Conservation (phyloP, 2,329 filamentous ascomycete species). For the Alternaria novae-zelandiae region DNA sequence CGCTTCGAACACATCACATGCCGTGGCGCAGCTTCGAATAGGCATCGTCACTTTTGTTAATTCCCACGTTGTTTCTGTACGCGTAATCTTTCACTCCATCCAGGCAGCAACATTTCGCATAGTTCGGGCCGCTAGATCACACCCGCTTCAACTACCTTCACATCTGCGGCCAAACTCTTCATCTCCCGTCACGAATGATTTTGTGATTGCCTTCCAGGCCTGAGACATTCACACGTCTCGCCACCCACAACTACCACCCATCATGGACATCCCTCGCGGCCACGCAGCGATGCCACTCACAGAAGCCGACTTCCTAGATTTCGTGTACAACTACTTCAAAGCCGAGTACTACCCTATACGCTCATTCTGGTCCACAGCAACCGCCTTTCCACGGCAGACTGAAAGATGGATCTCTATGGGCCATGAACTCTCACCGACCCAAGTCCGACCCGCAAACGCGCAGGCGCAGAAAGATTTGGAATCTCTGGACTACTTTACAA, state of each 20-base stretch:
- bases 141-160: background rate
- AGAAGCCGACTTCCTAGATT: conserved; percentile 44
- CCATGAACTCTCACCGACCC: conserved; percentile 38
- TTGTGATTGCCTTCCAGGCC: background rate
- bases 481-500: conserved; percentile 40
- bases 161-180: background rate
- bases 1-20: conserved; percentile 27
- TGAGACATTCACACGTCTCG: conserved; percentile 7
- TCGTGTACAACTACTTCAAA: conserved; percentile 48
- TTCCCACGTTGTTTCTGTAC: conserved; percentile 8
- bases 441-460: conserved; percentile 43
- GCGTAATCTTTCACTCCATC: conserved; percentile 25
- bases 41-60: conserved; percentile 27
- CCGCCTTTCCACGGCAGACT: conserved; percentile 38
- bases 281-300: conserved; percentile 41
- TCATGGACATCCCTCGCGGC: conserved; percentile 43
- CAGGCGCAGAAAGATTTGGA: conserved; percentile 47
- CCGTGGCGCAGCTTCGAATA: conserved; percentile 28
- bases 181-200: background rate
- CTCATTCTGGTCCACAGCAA: conserved; percentile 45
- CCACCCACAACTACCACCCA: conserved; percentile 11
- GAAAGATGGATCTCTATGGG: conserved; percentile 44
- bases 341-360: conserved; percentile 48
- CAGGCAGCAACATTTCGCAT: conserved; percentile 42
- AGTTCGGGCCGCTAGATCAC: background rate